Evolutionary conservation across 2,329 filamentous ascomycete genomes (phyloP), one percentile per base, ranked within the genome.

Genomic region (Sporothrix mexicana): DNA sequence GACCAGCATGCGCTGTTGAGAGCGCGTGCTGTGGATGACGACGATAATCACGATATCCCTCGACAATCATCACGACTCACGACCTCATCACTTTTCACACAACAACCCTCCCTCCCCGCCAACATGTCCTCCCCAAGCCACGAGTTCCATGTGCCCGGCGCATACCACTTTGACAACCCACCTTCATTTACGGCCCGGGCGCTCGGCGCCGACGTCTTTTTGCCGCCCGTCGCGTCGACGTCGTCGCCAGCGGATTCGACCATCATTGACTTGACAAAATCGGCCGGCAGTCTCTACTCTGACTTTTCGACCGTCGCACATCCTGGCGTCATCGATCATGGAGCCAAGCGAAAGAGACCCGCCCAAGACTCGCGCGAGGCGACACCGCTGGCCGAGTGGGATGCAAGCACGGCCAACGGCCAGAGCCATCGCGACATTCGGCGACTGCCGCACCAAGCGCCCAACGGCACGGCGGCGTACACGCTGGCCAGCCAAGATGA

Each of bases 401-500:
- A 67, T 13, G 74, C 79, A 51, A 47, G 13, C 12, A 23, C 36
- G 9, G 10, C 6, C 9, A 23, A 45, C 41, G 59, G n/a, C 5
- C 53, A 57, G 77, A 57, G 23, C 23, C 2, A 13, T 20, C 17
- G 36, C 2, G 36, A n/a, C 17, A 4, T 41, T 3, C 57, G 57
- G 13, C 25, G 57, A 6, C 12, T n/a, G 13, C 57, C 57, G 13
- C 53, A 23, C 17, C 23, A 53, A 8, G 49, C 49, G n/a, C 49
- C 47, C n/a, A 53, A 53, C 49, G 49, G 47, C 47, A 7, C 15
- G n/a, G 9, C n/a, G 20, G 79, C 80, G 69, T 89, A 89, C 74
- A 83, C 84, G 1, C 80, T 89, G 10, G 87, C 86, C 7, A 87
- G 87, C 20, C 85, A 88, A 77, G 83, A 85, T 67, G 86, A 85